phyloP scores from a whole-genome alignment of 2,329 filamentous ascomycete genomes.

The Cyphellophora europaea region DNA sequence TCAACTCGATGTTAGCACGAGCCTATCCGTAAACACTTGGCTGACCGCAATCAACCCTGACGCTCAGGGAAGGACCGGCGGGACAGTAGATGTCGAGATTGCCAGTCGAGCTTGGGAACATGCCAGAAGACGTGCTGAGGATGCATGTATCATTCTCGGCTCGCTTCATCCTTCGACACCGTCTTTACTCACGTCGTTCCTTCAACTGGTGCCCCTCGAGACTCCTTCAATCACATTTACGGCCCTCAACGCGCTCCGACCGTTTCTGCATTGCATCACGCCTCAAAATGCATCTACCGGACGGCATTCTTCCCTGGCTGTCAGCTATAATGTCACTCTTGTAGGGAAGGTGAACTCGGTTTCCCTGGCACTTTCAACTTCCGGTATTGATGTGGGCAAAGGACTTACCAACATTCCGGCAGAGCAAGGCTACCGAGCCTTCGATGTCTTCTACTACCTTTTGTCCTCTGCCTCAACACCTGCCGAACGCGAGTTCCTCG shows the following conservation, averaged over 20 bases:
- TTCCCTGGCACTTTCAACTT: slow-evolving; percentile 68
- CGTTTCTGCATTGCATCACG: slow-evolving; percentile 80
- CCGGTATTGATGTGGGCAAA: slow-evolving; percentile 73
- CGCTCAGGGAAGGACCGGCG: slow-evolving; percentile 59
- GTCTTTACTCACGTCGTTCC: slow-evolving; percentile 71
- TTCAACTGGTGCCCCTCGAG: slow-evolving; percentile 69
- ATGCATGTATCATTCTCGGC: slow-evolving; percentile 83
- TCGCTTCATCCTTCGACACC: slow-evolving; percentile 84
- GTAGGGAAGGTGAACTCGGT: slow-evolving; percentile 69
- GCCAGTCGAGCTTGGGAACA: slow-evolving; percentile 89
- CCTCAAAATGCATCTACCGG: slow-evolving; percentile 80
- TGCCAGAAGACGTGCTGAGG: slow-evolving; percentile 84
- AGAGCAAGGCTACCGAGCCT: slow-evolving; percentile 76
- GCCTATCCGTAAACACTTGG: slow-evolving; percentile 92
- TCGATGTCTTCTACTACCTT: slow-evolving; percentile 97
- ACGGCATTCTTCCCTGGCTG: slow-evolving; percentile 69
- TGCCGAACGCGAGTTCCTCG: slow-evolving; percentile 79
- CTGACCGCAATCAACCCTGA: slow-evolving; percentile 66
- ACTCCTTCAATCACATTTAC: slow-evolving; percentile 68
- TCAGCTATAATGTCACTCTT: slow-evolving; percentile 73
- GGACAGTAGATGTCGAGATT: slow-evolving; percentile 70
- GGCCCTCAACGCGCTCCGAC: slow-evolving; percentile 69
- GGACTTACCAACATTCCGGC: slow-evolving; percentile 73
- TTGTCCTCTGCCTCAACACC: slow-evolving; percentile 83
- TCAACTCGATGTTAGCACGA: slow-evolving; percentile 78